These are phyloP conservation scores for Gryganskiella cystojenkinii DNA, from an alignment of 192 early-diverging fungal genomes.

Conservation along the genomic window DNA sequence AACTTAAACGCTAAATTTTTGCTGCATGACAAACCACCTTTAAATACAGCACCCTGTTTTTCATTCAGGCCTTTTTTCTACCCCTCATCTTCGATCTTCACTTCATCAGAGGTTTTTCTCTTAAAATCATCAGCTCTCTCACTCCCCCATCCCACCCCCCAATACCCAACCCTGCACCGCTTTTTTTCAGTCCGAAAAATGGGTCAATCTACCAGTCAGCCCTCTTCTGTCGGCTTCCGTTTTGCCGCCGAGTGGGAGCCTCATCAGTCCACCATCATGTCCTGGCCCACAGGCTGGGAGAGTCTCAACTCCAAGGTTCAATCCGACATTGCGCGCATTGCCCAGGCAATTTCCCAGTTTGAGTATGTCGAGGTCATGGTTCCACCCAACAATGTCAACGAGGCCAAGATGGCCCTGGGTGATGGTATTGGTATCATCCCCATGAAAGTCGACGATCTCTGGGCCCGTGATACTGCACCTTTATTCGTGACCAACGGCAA, in stretches of 20 bases:
- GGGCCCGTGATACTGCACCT: slow-evolving; percentile 18
- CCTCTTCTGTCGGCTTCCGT: background rate
- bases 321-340: slow-evolving; percentile 28
- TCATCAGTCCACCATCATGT: slow-evolving; percentile 28
- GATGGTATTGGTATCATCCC: slow-evolving; percentile 11
- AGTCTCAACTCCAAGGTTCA: slow-evolving; percentile 23
- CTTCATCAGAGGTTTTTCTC: too few species aligned
- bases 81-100: too few species aligned
- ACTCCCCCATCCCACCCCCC: background rate
- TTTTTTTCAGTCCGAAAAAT: background rate
- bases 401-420: slow-evolving; percentile 13
- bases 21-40: too few species aligned
- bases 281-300: slow-evolving; percentile 27
- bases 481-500: slow-evolving; percentile 18
- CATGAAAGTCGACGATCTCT: slow-evolving; percentile 20
- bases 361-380: slow-evolving; percentile 12
- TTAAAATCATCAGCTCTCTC: too few species aligned
- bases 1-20: too few species aligned
- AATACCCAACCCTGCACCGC: too few species aligned
- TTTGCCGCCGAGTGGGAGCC: slow-evolving; percentile 19
- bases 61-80: too few species aligned
- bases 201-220: slow-evolving; percentile 13
- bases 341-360: slow-evolving; percentile 21
- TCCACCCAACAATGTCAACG: slow-evolving; percentile 12
- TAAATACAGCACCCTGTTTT: too few species aligned